Percentiles rank a stretch among this genome's conserved stretches.
These are phyloP conservation scores for Cytidiella melzeri DNA, from an alignment of 768 basidiomycete genomes.

Conservation along the genomic window DNA sequence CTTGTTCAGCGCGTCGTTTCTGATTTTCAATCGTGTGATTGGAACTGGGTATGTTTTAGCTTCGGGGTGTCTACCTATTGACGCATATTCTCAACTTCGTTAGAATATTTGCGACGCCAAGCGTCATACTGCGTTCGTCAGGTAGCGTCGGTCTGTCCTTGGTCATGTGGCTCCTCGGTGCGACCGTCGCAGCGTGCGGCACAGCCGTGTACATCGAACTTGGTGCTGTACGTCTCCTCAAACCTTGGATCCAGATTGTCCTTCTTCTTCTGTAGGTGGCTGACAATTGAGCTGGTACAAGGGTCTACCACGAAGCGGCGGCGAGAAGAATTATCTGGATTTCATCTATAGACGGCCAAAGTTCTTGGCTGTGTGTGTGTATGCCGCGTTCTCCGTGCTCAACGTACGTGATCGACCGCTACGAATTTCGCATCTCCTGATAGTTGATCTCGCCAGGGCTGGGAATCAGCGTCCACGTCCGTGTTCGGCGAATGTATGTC, in stretches of 20 bases:
- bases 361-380: conserved; percentile 56
- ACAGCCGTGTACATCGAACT: conserved; percentile 72
- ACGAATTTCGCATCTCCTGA: not conserved
- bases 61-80: not conserved
- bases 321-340: conserved; percentile 73
- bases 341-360: conserved; percentile 59
- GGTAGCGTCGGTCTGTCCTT: conserved; percentile 68
- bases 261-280: too few relatives aligned
- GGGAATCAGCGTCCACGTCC: conserved; percentile 50
- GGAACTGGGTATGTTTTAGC: conserved; percentile 51
- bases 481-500: conserved; percentile 68
- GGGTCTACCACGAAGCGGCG: conserved; percentile 67
- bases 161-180: conserved; percentile 66
- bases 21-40: conserved; percentile 74
- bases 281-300: too few relatives aligned
- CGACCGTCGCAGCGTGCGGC: conserved; percentile 56
- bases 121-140: conserved; percentile 56
- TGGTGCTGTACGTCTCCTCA: conserved; percentile 48
- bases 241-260: too few relatives aligned
- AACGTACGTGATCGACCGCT: conserved; percentile 34
- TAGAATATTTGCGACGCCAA: conserved; percentile 69
- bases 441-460: conserved; percentile 35
- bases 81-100: not conserved
- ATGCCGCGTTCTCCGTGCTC: conserved; percentile 50
- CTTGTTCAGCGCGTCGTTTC: conserved; percentile 37